Evolutionary conservation across 768 basidiomycete genomes (phyloP), one percentile per base, ranked within the genome.

Genomic region (Boletus subcaerulescens): DNA sequence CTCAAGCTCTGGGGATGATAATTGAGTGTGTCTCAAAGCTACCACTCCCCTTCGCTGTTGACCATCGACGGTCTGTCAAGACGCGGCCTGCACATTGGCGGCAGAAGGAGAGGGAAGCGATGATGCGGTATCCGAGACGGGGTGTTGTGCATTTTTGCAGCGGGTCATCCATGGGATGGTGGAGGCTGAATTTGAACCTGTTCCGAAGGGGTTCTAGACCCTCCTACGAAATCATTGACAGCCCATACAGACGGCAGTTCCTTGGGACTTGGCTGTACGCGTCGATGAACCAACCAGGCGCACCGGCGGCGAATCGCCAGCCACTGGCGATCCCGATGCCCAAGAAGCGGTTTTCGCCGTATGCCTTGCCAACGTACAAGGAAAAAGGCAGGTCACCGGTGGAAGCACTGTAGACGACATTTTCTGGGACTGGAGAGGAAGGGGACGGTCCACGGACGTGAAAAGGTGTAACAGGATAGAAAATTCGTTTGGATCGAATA

Each of bases 111-210:
- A 56, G 62, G 29, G 52, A 47, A 8, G 71, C 73, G 8, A 65
- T 56, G 47, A 45, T 51, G 39, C 57, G 49, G 46, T 72, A 72
- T 52, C 68, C 69, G 6, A 62, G 48, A 15, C 54, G 57, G 18
- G 76, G 74, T 0, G 51, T 54, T 13, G 55, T 53, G 3, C 60
- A 66, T 62, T 70, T 46, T 57, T 81, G 51, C 68, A 69, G 41
- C 68, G 72, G 46, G 58, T 81, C 33, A 67, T 67, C 14, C 62
- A 71, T 39, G 73, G 70, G 42, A 79, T 81, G 71, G 33, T 74
- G 8, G 60, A 63, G 1, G 66, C 69, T 14, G 78, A 80, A 3
- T 77, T 66, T 49, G 48, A 69, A 11, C 22, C 22, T 24, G 45
- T 82, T 5, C 81, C 80, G 9, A 48, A 61, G 14, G 76, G 22